Percentiles rank a stretch among this genome's conserved stretches.
phyloP scores from a whole-genome alignment of 2,329 filamentous ascomycete species.

The Phyllosticta citribraziliensis region DNA sequence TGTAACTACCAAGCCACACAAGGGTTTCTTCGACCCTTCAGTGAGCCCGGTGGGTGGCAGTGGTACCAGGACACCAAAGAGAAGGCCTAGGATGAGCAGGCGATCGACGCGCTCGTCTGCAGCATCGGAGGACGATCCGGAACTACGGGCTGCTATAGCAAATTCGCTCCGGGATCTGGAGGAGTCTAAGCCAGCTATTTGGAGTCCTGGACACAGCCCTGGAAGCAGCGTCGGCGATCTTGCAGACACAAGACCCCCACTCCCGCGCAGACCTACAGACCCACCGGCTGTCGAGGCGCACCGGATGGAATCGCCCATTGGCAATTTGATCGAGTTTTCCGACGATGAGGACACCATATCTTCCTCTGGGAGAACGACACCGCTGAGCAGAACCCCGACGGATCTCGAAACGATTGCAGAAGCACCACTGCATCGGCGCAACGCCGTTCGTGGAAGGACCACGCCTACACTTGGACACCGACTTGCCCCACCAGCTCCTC shows the following conservation, averaged over 20 bases:
- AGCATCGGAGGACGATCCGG: slow-evolving; percentile 34
- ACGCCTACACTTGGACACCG: slow-evolving; percentile 1
- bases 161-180: slow-evolving; percentile 39
- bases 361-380: neutral
- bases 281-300: slow-evolving; percentile 17
- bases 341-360: slow-evolving; percentile 25
- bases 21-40: slow-evolving; percentile 69
- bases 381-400: slow-evolving; percentile 16
- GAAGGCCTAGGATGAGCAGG: slow-evolving; percentile 11
- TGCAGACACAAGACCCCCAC: slow-evolving; percentile 21
- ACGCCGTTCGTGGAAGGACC: slow-evolving; percentile 4
- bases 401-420: slow-evolving; percentile 12
- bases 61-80: slow-evolving; percentile 18
- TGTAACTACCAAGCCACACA: slow-evolving; percentile 68
- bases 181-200: slow-evolving; percentile 18
- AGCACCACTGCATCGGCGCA: slow-evolving; percentile 14
- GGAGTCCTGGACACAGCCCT: slow-evolving; percentile 22
- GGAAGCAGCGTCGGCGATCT: slow-evolving; percentile 27
- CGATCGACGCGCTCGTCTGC: slow-evolving; percentile 13
- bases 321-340: slow-evolving; percentile 40
- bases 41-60: slow-evolving; percentile 27
- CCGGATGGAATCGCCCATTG: slow-evolving; percentile 14
- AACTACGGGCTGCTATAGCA: slow-evolving; percentile 38
- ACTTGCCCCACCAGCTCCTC: slow-evolving; percentile 2
- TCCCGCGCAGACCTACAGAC: slow-evolving; percentile 26